Evolutionary conservation across 2,329 filamentous ascomycete genomes (phyloP), one percentile per base, ranked within the genome.

Genomic region (Talaromyces sp.): DNA sequence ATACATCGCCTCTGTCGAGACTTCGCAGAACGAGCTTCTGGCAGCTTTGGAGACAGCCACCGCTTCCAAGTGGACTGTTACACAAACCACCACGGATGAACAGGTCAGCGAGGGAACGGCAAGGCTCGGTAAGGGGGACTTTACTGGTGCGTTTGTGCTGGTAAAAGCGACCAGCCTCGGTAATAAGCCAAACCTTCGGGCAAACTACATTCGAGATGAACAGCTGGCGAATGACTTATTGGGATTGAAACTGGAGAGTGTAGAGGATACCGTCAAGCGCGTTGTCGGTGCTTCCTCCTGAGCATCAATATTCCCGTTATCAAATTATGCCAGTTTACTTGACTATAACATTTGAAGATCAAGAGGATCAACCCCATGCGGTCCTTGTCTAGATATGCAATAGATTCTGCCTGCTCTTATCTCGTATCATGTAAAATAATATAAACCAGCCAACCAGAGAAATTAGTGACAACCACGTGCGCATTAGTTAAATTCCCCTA

Each of bases 21-120:
- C 82, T 0, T 81, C 82, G 1, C 86, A 88, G 71, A 83, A 83
- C 23, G 78, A 88, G 65, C 72, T 90, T 1, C 68, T 89, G 1
- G 72, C 74, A 14, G 69, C 79, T 0, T 73, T 84, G 2, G 84
- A 89, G 72, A 79, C 81, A 61, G 73, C 79, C 10, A 83, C 82
- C 0, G 81, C 80, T 2, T 68, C 74, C 23, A 82, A 82, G 63
- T 88, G 81, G 78, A 75, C 77, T 0, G 75, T 87, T 1, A 78
- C 75, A 2, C 71, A 72, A 12, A 70, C 72, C 12, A 75, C 72
- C 2, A 71, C 73, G 0, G 63, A 68, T 0, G 54, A 70, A 6
- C 53, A 70, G 52, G 55, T 70, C 18, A 54, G 30, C 9, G 68
- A 66, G 14, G 66, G 28, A 3, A 18, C 54, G 3, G 58, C 59